Evolutionary conservation across 176 grass and related monocot species (phyloP), one percentile per base, ranked within the genome.

Genomic region (Oropetium thomaeum): DNA sequence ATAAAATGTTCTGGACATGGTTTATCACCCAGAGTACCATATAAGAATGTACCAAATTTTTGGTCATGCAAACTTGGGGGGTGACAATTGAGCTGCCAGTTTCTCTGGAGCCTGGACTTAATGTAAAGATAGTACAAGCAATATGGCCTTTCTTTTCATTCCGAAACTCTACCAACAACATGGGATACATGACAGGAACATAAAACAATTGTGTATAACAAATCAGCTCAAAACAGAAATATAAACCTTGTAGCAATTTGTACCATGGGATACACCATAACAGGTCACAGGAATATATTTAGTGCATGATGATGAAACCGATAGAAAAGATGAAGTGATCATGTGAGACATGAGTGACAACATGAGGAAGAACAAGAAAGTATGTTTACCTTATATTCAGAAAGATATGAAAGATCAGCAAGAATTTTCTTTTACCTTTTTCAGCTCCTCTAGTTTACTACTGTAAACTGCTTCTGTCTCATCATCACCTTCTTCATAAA

Each of bases 401-500:
- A 85, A 63, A 75, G 14, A 54, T 23, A 75, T 29, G 23, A 84
- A 61, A 34, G 22, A 44, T 37, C 31, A 75, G 26, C 32, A 77
- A 77, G 74, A 30, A 43, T 57, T 47, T 34, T 29, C 16, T 45
- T 38, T 70, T 86, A 99, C 96, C 96, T 84, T 92, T 82, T 99
- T 95, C 27, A 99, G 69, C 74, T 92, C 96, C 61, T 92, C 82
- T 40, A 99, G 83, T 86, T 99, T 99, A 65, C 84, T 67, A 62
- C 37, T 79, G 83, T 99, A 99, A 92, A 92, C 89, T 2, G 70
- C 85, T 88, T 95, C 96, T 42, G 89, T 95, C 79, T 99, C 96
- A 88, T 95, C 90, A 84, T 95, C 96, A 69, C 96, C 96, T 84
- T 99, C 96, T 84, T 95, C 96, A 20, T 99, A 99, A 70, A 99